Conservation (phyloP, 306 rosid species). For the Erythrophleum fordii region DNA sequence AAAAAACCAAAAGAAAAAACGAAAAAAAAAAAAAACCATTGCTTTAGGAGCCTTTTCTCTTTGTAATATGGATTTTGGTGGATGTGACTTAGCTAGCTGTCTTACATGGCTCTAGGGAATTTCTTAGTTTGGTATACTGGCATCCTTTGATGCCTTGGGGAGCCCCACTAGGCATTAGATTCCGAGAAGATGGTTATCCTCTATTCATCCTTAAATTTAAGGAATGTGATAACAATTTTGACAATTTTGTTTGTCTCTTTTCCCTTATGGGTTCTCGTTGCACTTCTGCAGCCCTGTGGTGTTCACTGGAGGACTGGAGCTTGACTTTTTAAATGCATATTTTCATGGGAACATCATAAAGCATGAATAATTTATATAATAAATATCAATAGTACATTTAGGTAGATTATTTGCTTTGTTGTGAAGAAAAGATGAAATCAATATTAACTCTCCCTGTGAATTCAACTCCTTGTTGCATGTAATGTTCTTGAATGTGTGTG, state of each 20-base stretch:
- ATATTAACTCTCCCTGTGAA: neutral
- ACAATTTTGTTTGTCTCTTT: conserved; percentile 25
- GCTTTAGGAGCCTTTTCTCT: neutral
- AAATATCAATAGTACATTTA: neutral
- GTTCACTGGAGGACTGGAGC: neutral
- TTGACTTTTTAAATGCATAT: neutral
- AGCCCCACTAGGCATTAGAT: conserved; percentile 1
- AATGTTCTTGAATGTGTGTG: neutral
- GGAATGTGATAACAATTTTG: conserved; percentile 3
- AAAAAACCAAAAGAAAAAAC: no score
- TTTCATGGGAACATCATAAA: conserved; percentile 16
- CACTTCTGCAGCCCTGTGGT: neutral
- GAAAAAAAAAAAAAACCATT: no score
- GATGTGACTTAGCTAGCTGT: conserved; percentile 7
- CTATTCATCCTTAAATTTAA: conserved; percentile 4
- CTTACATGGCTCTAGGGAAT: conserved; percentile 22
- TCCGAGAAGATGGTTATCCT: conserved; percentile 8
- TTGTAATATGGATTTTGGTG: neutral
- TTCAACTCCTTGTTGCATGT: neutral
- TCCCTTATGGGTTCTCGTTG: conserved; percentile 26
- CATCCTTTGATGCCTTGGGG: neutral
- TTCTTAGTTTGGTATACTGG: conserved; percentile 19
- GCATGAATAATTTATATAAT: neutral
- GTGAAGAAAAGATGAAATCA: conserved; percentile 1
- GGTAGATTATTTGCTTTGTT: neutral